Base-by-base conservation (phyloP, 805 yeast species). In the Ogataea pignaliae region DNA sequence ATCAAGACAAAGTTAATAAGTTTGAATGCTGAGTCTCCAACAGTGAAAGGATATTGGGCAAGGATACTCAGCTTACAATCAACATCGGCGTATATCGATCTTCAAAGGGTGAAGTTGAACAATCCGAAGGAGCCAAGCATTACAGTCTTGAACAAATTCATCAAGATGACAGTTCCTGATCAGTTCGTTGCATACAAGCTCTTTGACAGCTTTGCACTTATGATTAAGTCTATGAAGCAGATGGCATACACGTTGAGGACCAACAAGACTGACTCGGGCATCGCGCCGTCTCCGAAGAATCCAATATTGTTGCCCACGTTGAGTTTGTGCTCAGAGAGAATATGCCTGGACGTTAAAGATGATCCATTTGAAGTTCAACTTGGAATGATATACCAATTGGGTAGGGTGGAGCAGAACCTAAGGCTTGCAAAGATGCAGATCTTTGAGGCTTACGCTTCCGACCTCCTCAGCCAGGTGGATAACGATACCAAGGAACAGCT, bases 181-280 rank as follows among this genome's bases (percentile, higher is more conserved):
- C 79, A 80, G 42, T 86, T 86, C 57, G 71, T 85, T 41, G 79
- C 87, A 43, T 87, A 86, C 64, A 76, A 81, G 18, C 74, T 90
- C n/a, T 79, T 90, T 55, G 97, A 90, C 55, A 85, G 85, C 54
- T 66, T 85, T 13, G 74, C 87, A 15, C 80, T 88, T 0, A 65
- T 82, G 34, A 71, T 72, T 41, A 90, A 90, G 59, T 74, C 88
- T 0, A 59, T 82, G 11, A 76, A 75, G 47, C 95, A 88, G 51
- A 68, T 83, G 48, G 57, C 64, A 26, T 69, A 70, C 43, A 76
- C 82, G 15, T 68, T 84, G 48, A 63, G 65, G 30, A 64, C 66
- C 11, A 69, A 73, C 36, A 59, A 66, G 17, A 58, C 45, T 6
- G 65, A 70, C 37, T 45, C 64, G 18, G 60, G 68, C 6, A 69